Evolutionary conservation across 768 basidiomycete genomes (phyloP).

Genomic region (Leccinum fibrillosum): DNA sequence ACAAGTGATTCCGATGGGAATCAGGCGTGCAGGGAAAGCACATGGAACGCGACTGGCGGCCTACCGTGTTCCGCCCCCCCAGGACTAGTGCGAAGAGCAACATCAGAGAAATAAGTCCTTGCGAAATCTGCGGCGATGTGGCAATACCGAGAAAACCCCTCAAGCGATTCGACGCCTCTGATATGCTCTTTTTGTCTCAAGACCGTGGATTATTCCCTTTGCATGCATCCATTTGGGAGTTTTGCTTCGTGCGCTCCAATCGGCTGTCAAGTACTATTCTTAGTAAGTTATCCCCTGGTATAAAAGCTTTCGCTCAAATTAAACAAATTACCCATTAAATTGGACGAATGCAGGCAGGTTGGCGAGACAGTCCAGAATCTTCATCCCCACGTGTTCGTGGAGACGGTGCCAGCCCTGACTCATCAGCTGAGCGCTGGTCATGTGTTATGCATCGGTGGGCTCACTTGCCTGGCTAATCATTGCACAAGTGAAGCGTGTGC

Average conservation of each 20-base stretch:
- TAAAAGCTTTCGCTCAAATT: background rate
- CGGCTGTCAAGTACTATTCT: background rate
- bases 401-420: background rate
- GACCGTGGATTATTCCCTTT: background rate
- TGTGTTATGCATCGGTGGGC: background rate
- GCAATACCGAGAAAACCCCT: background rate
- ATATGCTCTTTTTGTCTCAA: background rate
- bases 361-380: background rate
- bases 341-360: background rate
- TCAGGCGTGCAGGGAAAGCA: background rate
- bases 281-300: background rate
- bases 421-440: background rate
- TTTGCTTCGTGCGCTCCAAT: background rate
- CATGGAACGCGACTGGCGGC: slow-evolving; percentile 4
- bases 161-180: background rate
- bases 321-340: background rate
- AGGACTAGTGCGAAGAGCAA: background rate
- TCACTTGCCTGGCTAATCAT: slow-evolving; percentile 1
- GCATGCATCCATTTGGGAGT: background rate
- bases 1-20: slow-evolving; percentile 7
- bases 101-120: background rate
- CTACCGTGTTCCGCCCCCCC: background rate
- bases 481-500: background rate
- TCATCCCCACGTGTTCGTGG: slow-evolving; percentile 1
- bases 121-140: background rate